Base-by-base conservation (phyloP, 2,329 filamentous ascomycete genomes). In the Biscogniauxia mediterranea region DNA sequence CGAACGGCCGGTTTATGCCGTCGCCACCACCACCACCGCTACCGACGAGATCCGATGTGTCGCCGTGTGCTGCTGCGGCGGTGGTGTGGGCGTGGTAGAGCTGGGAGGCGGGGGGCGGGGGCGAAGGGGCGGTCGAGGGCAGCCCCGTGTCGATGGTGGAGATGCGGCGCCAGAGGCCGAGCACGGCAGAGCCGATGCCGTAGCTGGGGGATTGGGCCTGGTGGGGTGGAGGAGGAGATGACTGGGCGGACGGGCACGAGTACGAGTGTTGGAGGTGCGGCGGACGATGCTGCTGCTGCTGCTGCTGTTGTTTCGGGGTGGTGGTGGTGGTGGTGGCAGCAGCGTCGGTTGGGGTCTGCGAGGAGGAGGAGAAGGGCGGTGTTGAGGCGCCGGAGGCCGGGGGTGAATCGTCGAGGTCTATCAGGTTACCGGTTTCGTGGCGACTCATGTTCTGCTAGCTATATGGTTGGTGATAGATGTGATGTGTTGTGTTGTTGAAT, bases 141-240 rank as follows among this genome's bases (percentile, higher is more conserved):
- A 71, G 20, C 70, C 69, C 51, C 61, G 74, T 74, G 59, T 75
- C 69, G 49, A 85, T 82, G 11, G 81, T 78, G 25, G 84, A 86
- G 69, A 92, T 85, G 62, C 89, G 87, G 42, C 89, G 85, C 64
- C 91, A 85, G 56, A 92, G 79, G 19, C 88, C 88, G 38, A 86
- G 63, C 25, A 73, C 66, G 5, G 70, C 71, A 3, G 70, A 72
- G 1, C 70, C 69, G 58, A 73, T 64, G 56, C 71, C 68, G 61
- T 69, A 67, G 46, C 52, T 56, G 32, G 64, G 61, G 19, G 64
- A 61, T 7, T 46, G 38, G 38, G 38, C 7, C 11, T 46, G 38
- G 9, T 42, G 38, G 15, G 21, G 28, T 57, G 25, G 57, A 54
- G 15, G 63, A 52, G 21, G 61, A 54, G n/a, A 56, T 26, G 50